phyloP scores from a whole-genome alignment of 768 basidiomycete genomes.

The Dacryopinax spathularia region DNA sequence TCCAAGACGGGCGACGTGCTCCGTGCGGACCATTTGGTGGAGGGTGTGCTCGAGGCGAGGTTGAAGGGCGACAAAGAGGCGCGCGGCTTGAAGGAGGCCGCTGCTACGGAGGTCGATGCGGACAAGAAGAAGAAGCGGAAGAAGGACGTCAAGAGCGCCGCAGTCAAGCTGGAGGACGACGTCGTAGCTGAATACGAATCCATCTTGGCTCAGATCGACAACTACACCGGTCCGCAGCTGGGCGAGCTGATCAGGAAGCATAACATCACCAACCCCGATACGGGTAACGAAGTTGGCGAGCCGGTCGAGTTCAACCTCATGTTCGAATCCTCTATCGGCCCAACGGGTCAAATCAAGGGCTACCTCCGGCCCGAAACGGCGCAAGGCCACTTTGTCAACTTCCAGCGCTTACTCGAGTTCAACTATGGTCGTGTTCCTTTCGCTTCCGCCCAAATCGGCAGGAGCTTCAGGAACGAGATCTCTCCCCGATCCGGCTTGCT shows the following conservation, averaged over 20 bases:
- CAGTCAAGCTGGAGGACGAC: constrained; percentile 59
- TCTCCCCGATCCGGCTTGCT: constrained; percentile 91
- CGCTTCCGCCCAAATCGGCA: constrained; percentile 92
- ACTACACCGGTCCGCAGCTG: constrained; percentile 78
- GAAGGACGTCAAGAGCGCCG: constrained; percentile 45
- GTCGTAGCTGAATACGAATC: constrained; percentile 63
- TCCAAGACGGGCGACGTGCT: constrained; percentile 88
- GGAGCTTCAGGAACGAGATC: constrained; percentile 95
- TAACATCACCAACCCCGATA: constrained; percentile 77
- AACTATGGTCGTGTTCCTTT: constrained; percentile 95
- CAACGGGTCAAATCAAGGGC: constrained; percentile 55
- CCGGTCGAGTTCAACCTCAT: constrained; percentile 97
- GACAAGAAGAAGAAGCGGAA: constrained; percentile 63
- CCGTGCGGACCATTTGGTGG: constrained; percentile 91
- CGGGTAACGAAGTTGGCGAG: constrained; percentile 81
- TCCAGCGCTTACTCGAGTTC: constrained; percentile 89
- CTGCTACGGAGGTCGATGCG: constrained; percentile 36
- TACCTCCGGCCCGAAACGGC: constrained; percentile 97
- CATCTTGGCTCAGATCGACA: constrained; percentile 89
- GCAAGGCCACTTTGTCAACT: constrained; percentile 98
- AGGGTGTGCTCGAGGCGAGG: constrained; percentile 77
- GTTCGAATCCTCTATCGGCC: constrained; percentile 95
- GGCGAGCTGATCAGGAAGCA: constrained; percentile 72
- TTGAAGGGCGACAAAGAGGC: constrained; percentile 85
- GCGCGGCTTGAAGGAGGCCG: constrained; percentile 52